These are phyloP conservation scores for Candida neerlandica DNA, from an alignment of 1,139 yeast genomes.

Conservation along the genomic window DNA sequence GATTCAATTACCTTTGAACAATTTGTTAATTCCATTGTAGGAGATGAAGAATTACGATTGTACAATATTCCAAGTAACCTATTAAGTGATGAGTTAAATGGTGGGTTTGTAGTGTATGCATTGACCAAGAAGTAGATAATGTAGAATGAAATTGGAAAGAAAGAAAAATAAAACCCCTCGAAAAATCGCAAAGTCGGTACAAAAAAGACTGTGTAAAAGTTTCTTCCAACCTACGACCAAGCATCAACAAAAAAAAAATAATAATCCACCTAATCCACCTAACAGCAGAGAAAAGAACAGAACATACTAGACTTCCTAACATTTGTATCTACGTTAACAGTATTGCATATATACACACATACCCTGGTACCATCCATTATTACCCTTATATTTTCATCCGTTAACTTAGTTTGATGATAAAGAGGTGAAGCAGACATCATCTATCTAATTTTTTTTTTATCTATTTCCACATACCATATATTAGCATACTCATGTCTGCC, in stretches of 20 bases:
- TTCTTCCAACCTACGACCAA: neutral
- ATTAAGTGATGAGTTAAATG: conserved; percentile 30
- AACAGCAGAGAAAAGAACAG: neutral
- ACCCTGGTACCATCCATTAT: too few relatives aligned
- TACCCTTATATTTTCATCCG: too few relatives aligned
- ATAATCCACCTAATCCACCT: neutral
- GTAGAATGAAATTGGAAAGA: neutral
- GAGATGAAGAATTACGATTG: conserved; percentile 21
- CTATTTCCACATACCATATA: neutral
- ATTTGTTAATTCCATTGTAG: conserved; percentile 37
- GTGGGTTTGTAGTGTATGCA: conserved; percentile 49
- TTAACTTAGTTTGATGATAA: neutral
- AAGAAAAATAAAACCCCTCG: neutral
- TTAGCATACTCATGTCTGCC: conserved; percentile 22
- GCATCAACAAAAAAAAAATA: conserved; percentile 4
- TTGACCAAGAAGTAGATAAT: neutral
- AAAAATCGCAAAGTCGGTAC: neutral
- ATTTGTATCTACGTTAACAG: neutral
- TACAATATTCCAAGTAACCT: conserved; percentile 29
- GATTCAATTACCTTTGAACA: conserved; percentile 52
- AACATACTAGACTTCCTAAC: neutral
- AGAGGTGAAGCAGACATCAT: neutral
- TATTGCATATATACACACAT: too few relatives aligned
- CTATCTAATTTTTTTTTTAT: neutral
- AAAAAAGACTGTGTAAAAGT: neutral